These are phyloP conservation scores for Centaurea solstitialis DNA, from an alignment of 129 eudicot species.

Conservation along the genomic window DNA sequence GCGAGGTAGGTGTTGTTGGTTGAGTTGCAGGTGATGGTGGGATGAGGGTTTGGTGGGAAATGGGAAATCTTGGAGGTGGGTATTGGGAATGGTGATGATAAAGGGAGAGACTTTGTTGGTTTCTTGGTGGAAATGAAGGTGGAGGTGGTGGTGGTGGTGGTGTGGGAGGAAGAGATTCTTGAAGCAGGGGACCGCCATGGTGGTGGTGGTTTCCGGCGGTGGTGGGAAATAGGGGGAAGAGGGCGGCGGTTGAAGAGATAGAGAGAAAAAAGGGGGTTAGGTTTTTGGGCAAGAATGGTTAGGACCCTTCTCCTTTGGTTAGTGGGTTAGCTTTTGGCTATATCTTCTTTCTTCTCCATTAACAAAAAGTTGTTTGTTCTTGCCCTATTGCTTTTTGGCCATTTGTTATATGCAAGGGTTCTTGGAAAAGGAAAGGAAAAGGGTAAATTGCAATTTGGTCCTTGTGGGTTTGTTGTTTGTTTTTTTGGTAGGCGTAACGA, in stretches of 20 bases:
- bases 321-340: background rate
- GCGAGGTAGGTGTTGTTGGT: background rate
- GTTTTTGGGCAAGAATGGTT: background rate
- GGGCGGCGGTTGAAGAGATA: conserved; percentile 12
- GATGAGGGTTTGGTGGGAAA: background rate
- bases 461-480: no score
- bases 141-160: conserved; percentile 8
- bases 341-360: background rate
- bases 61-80: conserved; percentile 11
- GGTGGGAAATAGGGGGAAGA: background rate
- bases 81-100: background rate
- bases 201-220: background rate
- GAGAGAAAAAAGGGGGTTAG: background rate
- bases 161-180: background rate
- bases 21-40: background rate
- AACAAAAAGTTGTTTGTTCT: background rate
- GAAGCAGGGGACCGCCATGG: conserved; percentile 16
- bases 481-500: no score
- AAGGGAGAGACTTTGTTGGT: background rate
- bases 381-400: background rate
- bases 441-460: no score
- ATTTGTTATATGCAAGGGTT: background rate
- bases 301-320: no score
- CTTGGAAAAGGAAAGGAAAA: no score
- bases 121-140: conserved; percentile 18